Base-by-base conservation (phyloP, 2,329 filamentous ascomycete genomes). In the Fusarium sp. region DNA sequence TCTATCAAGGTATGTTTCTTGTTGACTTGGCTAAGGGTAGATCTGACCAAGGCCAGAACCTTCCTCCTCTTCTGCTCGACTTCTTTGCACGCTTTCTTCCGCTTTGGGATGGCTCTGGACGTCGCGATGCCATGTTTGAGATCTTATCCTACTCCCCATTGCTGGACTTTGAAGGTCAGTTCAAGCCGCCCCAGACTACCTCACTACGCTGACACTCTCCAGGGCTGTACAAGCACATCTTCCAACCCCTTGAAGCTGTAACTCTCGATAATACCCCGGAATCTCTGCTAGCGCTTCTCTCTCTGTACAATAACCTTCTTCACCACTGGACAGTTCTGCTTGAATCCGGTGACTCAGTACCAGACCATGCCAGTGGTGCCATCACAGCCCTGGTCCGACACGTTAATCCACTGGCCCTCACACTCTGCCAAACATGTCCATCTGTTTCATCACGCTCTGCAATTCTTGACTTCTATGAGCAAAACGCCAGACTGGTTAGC, bases 391-490 rank as follows among this genome's bases (percentile, higher is more conserved):
- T 90, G 60, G 76, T 86, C 77, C 73, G 81, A 75, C 86, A 89
- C 72, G 84, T 87, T 79, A 86, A 89, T 81, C 80, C 84, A 9
- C 85, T 94, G 24, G 83, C 87, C 45, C 84, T 92, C 6, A 88
- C 90, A 2, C 81, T 92, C 14, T 80, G 90, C 12, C 91, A 93
- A 80, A 85, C 85, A 57, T 82, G 82, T 5, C 79, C 83, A 14
- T 78, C 79, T 11, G 71, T 83, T 9, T 75, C 83, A 5, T 85
- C 87, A 5, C 82, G 87, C 41, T 89, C 90, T 12, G 83, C 86
- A 26, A 85, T 95, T 22, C 86, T 93, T 38, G 90, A 91, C 78
- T 95, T 95, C 81, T 93, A 92, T 80, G 89, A 92, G 70, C 84
- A 88, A 59, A 85, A 90, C 11, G 87, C 89, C 9, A 82, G 85